Percentiles rank a stretch among this genome's conserved stretches.
Evolutionary conservation across 805 yeast genomes (phyloP).

Genomic region (Sporopachydermia lactativora): DNA sequence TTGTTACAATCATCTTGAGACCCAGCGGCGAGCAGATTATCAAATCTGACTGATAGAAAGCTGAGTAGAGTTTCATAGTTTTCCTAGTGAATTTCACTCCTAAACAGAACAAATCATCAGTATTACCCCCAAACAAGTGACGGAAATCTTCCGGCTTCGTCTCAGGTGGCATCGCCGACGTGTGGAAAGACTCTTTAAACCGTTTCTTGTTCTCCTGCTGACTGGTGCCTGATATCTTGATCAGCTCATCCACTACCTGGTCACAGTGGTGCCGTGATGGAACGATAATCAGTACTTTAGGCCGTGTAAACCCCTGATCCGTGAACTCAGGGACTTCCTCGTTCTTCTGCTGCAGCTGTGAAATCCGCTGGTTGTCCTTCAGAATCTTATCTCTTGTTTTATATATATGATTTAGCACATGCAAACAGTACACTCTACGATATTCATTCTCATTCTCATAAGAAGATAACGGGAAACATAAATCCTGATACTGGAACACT

Average conservation of each 20-base stretch:
- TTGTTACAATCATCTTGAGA: constrained; percentile 40
- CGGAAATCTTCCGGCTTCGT: constrained; percentile 76
- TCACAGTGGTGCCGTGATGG: constrained; percentile 78
- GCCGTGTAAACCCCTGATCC: constrained; percentile 94
- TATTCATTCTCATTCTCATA: constrained; percentile 37
- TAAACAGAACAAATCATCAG: constrained; percentile 79
- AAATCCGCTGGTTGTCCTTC: constrained; percentile 52
- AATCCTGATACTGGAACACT: constrained; percentile 59
- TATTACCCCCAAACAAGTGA: constrained; percentile 71
- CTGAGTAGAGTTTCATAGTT: constrained; percentile 68
- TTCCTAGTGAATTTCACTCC: constrained; percentile 90
- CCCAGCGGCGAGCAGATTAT: constrained; percentile 90
- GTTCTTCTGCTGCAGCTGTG: constrained; percentile 26
- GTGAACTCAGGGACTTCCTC: constrained; percentile 50
- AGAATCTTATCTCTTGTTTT: constrained; percentile 80
- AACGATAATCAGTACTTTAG: constrained; percentile 67
- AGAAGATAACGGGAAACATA: constrained; percentile 42
- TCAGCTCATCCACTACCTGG: constrained; percentile 48
- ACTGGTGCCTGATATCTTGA: constrained; percentile 47
- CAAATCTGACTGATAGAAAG: constrained; percentile 74
- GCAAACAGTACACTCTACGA: constrained; percentile 52
- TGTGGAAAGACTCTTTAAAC: constrained; percentile 56
- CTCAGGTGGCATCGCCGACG: constrained; percentile 31
- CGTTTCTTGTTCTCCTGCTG: constrained; percentile 73
- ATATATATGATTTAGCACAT: constrained; percentile 66